Evolutionary conservation across 208 protist species (phyloP).

Genomic region (Sergeia podlipaevii): DNA sequence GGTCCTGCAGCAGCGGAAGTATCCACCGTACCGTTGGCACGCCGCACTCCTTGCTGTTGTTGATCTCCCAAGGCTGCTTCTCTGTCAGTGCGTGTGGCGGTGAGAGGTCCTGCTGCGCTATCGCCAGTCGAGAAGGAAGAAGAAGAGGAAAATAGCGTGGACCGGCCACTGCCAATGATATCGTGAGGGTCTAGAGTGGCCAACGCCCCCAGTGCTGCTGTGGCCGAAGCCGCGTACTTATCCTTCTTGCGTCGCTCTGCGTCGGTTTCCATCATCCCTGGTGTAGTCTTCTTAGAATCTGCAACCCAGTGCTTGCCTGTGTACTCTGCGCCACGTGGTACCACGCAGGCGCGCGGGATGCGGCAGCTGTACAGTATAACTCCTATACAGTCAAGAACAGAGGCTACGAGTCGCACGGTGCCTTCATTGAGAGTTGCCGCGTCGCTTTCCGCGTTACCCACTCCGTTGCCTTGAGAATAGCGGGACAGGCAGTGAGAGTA

Average conservation of each 20-base stretch:
- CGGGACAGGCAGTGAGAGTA: constrained; percentile 35
- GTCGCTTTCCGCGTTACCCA: neutral
- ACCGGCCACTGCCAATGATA: neutral
- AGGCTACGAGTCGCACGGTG: constrained; percentile 13
- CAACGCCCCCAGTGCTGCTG: neutral
- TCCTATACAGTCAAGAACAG: constrained; percentile 31
- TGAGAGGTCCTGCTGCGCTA: no score
- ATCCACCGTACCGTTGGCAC: no score
- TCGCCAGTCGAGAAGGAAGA: no score
- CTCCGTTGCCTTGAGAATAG: neutral
- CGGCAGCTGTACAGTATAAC: constrained; percentile 22
- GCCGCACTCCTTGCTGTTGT: constrained; percentile 1
- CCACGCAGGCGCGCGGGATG: constrained; percentile 16
- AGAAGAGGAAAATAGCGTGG: neutral
- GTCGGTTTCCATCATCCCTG: neutral
- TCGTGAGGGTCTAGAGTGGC: neutral
- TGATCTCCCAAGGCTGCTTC: neutral
- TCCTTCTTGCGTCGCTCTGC: no score
- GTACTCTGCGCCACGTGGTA: constrained; percentile 26
- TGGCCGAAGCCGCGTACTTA: no score
- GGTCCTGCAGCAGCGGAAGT: constrained; percentile 5
- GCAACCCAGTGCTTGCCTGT: constrained; percentile 20
- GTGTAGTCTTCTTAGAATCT: no score
- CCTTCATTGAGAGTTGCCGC: neutral
- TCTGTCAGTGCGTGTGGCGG: no score